Percentiles rank a stretch among this genome's conserved stretches.
These are phyloP conservation scores for Xylogone sp. DNA, from an alignment of 2,329 filamentous ascomycete species.

Conservation along the genomic window DNA sequence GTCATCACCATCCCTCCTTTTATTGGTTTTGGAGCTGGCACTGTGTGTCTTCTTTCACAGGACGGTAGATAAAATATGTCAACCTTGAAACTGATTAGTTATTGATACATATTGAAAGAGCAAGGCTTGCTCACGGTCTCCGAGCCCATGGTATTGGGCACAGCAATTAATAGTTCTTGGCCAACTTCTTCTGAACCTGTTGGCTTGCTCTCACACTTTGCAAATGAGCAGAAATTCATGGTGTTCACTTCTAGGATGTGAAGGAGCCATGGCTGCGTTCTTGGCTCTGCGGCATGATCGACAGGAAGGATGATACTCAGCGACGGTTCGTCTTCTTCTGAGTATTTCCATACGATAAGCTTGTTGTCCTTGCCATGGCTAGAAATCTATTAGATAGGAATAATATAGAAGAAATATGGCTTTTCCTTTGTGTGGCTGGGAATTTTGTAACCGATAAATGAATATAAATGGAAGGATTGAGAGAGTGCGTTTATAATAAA, in stretches of 20 bases:
- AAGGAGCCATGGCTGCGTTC: slow-evolving; percentile 76
- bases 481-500: too few relatives aligned
- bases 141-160: slow-evolving; percentile 72
- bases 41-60: slow-evolving; percentile 61
- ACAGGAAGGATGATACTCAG: slow-evolving; percentile 70
- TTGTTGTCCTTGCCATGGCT: slow-evolving; percentile 91
- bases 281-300: slow-evolving; percentile 48
- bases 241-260: slow-evolving; percentile 84
- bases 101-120: slow-evolving; percentile 1
- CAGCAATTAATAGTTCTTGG: slow-evolving; percentile 63
- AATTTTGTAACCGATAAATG: too few relatives aligned
- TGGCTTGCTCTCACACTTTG: slow-evolving; percentile 31
- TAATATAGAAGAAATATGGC: too few relatives aligned
- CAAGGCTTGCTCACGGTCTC: slow-evolving; percentile 53
- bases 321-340: slow-evolving; percentile 52
- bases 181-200: slow-evolving; percentile 1
- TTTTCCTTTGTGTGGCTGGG: not conserved
- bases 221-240: slow-evolving; percentile 91
- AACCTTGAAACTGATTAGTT: slow-evolving; percentile 48
- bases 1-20: slow-evolving; percentile 87
- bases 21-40: slow-evolving; percentile 38
- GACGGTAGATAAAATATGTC: slow-evolving; percentile 82
- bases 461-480: not conserved
- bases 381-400: slow-evolving; percentile 2
- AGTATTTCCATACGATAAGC: slow-evolving; percentile 78